Evolutionary conservation across 129 eudicot species (phyloP), one percentile per base, ranked within the genome.

Genomic region (Deinandra increscens): DNA sequence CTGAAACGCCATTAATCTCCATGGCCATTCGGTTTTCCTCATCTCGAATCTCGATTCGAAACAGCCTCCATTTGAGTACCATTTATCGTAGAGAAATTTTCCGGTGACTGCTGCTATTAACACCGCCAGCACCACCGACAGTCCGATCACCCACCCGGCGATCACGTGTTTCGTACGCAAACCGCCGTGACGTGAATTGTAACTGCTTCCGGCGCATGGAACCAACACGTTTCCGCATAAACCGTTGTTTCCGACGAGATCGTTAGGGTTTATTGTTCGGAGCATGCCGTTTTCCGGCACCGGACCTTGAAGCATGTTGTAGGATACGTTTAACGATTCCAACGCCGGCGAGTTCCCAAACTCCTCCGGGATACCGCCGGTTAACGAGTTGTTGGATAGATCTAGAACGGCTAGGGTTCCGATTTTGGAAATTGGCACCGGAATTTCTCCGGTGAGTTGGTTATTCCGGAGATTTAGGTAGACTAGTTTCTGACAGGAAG

Each of bases 1-100:
- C 74, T 92, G 98, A 70, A 88, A 92, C n/a, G 96, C 87, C 85
- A 86, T 84, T 71, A 92, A 50, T 23, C 96, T 84, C 95, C 95
- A 92, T 0, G 98, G 98, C 95, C 95, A 88, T 5, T 75, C 87
- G 1, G 86, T 85, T 48, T 75, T 79, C 0, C 91, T 78, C 71
- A 67, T 68, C 51, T 88, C 89, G 60, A 75, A 77, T 73, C 83
- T 71, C 18, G 74, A 78, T 62, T 81, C 81, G 29, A 91, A 88
- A 64, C 96, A 91, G 13, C 69, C 60, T 3, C 96, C 88, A 10
- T 76, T 68, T 13, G 79, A 78, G 71, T 81, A 71, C 89, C 89
- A 86, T 71, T 64, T 92, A 13, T 36, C 9, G 73, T 78, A 86
- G 6, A 84, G 59, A 38, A 75, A 51, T 56, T 69, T 70, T 31